A percentile compares a stretch with the other conserved stretches of the same genome.
phyloP scores from a whole-genome alignment of 805 yeast genomes.

The Candida ortonii region DNA sequence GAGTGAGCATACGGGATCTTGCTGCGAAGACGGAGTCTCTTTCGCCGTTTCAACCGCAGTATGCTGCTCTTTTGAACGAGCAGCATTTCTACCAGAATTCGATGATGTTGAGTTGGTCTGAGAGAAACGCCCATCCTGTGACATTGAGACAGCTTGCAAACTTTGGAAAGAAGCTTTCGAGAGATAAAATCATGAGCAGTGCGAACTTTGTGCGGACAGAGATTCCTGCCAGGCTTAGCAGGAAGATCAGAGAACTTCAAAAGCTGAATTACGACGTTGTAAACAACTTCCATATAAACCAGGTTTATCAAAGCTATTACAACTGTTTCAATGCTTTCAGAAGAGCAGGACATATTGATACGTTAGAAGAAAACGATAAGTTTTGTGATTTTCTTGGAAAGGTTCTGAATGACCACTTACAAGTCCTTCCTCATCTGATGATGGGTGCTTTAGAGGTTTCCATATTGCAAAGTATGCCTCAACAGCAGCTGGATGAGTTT shows the following conservation, averaged over 20 bases:
- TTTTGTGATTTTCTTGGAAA: constrained; percentile 65
- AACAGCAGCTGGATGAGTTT: constrained; percentile 62
- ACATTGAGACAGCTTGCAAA: constrained; percentile 87
- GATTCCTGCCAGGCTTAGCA: constrained; percentile 78
- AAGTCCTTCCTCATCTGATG: constrained; percentile 82
- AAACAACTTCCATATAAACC: constrained; percentile 79
- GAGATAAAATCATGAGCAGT: constrained; percentile 71
- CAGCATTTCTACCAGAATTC: constrained; percentile 88
- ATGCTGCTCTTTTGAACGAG: constrained; percentile 31
- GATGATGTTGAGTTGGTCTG: constrained; percentile 58
- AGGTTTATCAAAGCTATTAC: constrained; percentile 83
- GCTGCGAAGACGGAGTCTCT: constrained; percentile 16
- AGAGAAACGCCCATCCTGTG: constrained; percentile 79
- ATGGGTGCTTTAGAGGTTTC: constrained; percentile 90
- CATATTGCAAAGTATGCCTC: constrained; percentile 56
- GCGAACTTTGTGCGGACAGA: constrained; percentile 90
- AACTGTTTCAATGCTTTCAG: constrained; percentile 85
- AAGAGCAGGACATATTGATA: constrained; percentile 61
- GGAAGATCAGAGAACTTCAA: constrained; percentile 77
- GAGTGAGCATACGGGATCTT: constrained; percentile 14
- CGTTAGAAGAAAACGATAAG: constrained; percentile 68
- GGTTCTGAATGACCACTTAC: constrained; percentile 73
- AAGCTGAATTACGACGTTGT: constrained; percentile 76
- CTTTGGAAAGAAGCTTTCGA: constrained; percentile 75
- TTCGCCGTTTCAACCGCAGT: constrained; percentile 21